Conservation (phyloP, 2,329 filamentous ascomycete species). For the Talaromyces sp. region DNA sequence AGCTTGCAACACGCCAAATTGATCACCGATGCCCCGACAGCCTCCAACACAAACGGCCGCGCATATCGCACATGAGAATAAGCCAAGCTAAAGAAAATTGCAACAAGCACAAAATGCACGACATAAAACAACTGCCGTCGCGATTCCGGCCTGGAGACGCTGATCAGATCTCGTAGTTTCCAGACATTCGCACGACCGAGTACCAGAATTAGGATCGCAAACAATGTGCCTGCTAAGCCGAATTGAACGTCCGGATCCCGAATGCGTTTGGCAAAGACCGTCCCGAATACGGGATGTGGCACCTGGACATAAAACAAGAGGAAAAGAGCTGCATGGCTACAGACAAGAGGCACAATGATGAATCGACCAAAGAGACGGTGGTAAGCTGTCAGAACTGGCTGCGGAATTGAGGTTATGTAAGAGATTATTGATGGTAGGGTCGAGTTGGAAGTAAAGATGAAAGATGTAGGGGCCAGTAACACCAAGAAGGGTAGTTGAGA, state of each 20-base stretch:
- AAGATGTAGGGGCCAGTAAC: slow-evolving; percentile 47
- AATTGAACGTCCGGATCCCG: slow-evolving; percentile 57
- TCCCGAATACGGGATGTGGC: slow-evolving; percentile 34
- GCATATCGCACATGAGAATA: slow-evolving; percentile 58
- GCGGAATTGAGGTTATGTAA: slow-evolving; percentile 52
- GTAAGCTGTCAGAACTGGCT: slow-evolving; percentile 54
- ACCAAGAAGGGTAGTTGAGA: slow-evolving; percentile 61
- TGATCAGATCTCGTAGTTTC: slow-evolving; percentile 29
- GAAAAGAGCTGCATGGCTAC: slow-evolving; percentile 54
- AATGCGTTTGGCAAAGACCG: slow-evolving; percentile 52
- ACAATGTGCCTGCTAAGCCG: slow-evolving; percentile 50
- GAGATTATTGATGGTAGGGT: slow-evolving; percentile 49
- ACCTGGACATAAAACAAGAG: slow-evolving; percentile 56
- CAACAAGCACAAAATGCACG: slow-evolving; percentile 53
- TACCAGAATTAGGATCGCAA: slow-evolving; percentile 47
- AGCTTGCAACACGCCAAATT: slow-evolving; percentile 37
- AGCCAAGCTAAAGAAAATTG: slow-evolving; percentile 47
- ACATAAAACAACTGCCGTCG: slow-evolving; percentile 53
- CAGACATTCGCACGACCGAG: slow-evolving; percentile 45
- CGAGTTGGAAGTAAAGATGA: slow-evolving; percentile 45
- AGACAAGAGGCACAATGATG: slow-evolving; percentile 50
- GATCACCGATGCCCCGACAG: slow-evolving; percentile 45
- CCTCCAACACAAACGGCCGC: slow-evolving; percentile 52
- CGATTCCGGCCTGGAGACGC: slow-evolving; percentile 24
- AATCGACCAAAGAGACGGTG: slow-evolving; percentile 59